Evolutionary conservation across 192 early-diverging fungal species (phyloP).

Genomic region (Pilobolus umbonatus): DNA sequence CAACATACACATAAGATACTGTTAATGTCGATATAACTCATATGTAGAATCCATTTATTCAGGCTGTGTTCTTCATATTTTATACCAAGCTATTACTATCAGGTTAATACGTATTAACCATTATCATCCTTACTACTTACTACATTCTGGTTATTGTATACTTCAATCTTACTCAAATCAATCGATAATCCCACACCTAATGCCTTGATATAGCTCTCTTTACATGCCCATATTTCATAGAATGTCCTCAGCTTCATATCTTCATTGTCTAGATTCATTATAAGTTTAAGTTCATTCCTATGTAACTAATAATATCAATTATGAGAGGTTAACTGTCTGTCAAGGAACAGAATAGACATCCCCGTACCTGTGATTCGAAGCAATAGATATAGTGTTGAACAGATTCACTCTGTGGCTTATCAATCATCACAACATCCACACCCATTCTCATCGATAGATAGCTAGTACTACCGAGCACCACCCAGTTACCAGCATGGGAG

Average conservation of each 20-base stretch:
- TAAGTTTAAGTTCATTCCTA: background rate
- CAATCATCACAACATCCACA: constrained; percentile 17
- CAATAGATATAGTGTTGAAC: constrained; percentile 7
- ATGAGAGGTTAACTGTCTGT: background rate
- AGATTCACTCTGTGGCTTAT: background rate
- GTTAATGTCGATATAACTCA: no score
- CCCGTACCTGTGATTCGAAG: constrained; percentile 20
- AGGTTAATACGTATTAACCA: no score
- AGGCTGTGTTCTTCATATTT: no score
- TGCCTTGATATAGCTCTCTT: constrained; percentile 28
- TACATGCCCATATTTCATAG: constrained; percentile 22
- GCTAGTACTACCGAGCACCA: constrained; percentile 18
- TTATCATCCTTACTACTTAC: background rate
- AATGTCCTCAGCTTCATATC: constrained; percentile 1
- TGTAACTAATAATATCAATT: constrained; percentile 5
- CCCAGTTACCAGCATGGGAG: constrained; percentile 27
- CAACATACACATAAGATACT: no score
- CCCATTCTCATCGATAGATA: background rate
- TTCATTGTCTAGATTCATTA: background rate
- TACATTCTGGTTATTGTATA: constrained; percentile 1
- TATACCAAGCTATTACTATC: no score
- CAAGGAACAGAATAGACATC: constrained; percentile 1
- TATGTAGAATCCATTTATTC: no score
- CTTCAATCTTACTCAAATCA: constrained; percentile 10
- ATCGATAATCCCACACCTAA: constrained; percentile 14